Evolutionary conservation across 495 filamentous ascomycete genomes (phyloP).

Genomic region (Penicillium flavigenum): DNA sequence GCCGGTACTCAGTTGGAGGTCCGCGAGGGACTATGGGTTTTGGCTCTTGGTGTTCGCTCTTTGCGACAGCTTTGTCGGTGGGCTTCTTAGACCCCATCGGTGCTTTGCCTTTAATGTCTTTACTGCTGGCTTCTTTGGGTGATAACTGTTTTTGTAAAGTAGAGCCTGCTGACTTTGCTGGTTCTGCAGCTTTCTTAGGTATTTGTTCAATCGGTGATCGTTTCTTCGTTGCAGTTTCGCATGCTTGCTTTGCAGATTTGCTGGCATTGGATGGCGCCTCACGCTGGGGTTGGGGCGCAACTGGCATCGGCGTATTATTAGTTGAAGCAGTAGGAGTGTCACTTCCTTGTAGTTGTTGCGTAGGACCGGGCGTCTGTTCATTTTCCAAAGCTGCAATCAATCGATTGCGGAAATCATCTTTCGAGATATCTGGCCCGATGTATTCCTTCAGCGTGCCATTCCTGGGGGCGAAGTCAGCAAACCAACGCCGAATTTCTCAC

Average conservation of each 20-base stretch:
- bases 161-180: not conserved
- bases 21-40: conserved; percentile 18
- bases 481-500: not conserved
- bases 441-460: conserved; percentile 65
- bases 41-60: conserved; percentile 14
- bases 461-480: conserved; percentile 30
- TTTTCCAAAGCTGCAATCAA: conserved; percentile 41
- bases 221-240: conserved; percentile 1
- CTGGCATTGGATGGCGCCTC: not conserved
- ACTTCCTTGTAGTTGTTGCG: conserved; percentile 13
- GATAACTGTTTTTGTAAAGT: not conserved
- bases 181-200: not conserved
- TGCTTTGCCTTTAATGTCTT: conserved; percentile 11
- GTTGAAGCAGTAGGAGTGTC: conserved; percentile 17
- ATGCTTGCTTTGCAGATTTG: not conserved
- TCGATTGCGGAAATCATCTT: conserved; percentile 56
- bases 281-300: not conserved
- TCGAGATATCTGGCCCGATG: conserved; percentile 56
- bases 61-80: conserved; percentile 18
- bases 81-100: conserved; percentile 14
- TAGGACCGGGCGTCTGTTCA: not conserved
- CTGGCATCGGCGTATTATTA: conserved; percentile 9
- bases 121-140: not conserved
- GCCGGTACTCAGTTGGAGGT: conserved; percentile 47
- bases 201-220: not conserved